Conservation (phyloP, 805 yeast genomes). For the Lipomyces anomalus region DNA sequence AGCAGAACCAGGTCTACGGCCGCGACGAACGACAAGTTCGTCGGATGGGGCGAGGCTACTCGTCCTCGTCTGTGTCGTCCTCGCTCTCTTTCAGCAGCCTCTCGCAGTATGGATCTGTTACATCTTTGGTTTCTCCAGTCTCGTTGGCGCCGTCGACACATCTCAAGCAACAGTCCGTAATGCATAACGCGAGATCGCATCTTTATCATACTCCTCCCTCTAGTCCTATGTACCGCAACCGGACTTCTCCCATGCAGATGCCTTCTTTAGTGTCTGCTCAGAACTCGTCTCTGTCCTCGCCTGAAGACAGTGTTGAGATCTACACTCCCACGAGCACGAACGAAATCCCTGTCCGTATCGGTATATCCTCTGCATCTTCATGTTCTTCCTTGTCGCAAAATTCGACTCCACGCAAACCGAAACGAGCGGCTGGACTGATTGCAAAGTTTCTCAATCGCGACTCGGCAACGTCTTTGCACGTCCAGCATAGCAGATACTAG, state of each 20-base stretch:
- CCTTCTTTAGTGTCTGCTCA: neutral
- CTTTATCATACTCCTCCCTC: neutral
- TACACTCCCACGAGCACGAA: neutral
- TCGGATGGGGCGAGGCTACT: too few species aligned
- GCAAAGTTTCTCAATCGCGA: constrained; percentile 18
- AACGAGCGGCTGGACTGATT: constrained; percentile 17
- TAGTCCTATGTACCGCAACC: neutral
- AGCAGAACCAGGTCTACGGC: constrained; percentile 5
- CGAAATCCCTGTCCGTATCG: neutral
- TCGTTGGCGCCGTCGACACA: too few species aligned
- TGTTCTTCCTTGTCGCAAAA: neutral
- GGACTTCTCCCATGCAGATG: neutral
- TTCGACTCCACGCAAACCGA: neutral
- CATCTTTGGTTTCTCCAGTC: too few species aligned
- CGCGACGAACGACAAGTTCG: too few species aligned
- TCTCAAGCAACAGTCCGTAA: too few species aligned
- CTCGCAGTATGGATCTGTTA: too few species aligned
- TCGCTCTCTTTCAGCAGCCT: too few species aligned
- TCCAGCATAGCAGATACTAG: too few species aligned
- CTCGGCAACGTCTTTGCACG: too few species aligned
- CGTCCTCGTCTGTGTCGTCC: too few species aligned
- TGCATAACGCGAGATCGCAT: too few species aligned
- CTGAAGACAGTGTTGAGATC: neutral
- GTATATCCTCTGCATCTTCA: neutral
- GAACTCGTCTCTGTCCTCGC: neutral